Evolutionary conservation across 2,329 filamentous ascomycete species (phyloP).

Genomic region (Teratosphaeria epicoccoides): DNA sequence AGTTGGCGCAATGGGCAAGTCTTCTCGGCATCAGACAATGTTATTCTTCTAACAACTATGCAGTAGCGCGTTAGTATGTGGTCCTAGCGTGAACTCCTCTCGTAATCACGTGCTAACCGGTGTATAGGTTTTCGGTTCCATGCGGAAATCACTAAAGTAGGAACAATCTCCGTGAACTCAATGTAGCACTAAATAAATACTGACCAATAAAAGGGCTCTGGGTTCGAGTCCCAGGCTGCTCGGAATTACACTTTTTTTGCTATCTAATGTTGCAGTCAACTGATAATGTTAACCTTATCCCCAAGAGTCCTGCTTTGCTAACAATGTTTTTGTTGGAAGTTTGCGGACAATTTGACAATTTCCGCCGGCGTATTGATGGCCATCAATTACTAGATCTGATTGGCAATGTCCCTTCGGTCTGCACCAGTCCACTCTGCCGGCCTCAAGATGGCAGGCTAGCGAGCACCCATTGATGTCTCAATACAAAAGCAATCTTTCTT

Average conservation of each 20-base stretch:
- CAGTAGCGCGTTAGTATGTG: constrained; percentile 1
- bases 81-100: not conserved
- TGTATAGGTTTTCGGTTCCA: not conserved
- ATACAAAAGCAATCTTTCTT: too few species aligned
- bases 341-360: not conserved
- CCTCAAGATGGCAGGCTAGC: too few species aligned
- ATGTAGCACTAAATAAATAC: too few species aligned
- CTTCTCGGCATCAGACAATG: too few species aligned
- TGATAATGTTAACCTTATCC: too few species aligned
- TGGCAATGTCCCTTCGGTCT: too few species aligned
- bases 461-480: too few species aligned
- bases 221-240: constrained; percentile 5
- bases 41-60: not conserved
- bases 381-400: not conserved
- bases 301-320: too few species aligned
- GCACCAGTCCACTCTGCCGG: too few species aligned
- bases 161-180: too few species aligned
- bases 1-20: constrained; percentile 2
- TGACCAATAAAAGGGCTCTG: not conserved
- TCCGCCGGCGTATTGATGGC: not conserved
- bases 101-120: too few species aligned
- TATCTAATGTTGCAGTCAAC: too few species aligned
- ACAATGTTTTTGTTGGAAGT: not conserved
- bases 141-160: not conserved
- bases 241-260: not conserved